Evolutionary conservation across 2,329 filamentous ascomycete genomes (phyloP).

Genomic region (Alternaria panax): DNA sequence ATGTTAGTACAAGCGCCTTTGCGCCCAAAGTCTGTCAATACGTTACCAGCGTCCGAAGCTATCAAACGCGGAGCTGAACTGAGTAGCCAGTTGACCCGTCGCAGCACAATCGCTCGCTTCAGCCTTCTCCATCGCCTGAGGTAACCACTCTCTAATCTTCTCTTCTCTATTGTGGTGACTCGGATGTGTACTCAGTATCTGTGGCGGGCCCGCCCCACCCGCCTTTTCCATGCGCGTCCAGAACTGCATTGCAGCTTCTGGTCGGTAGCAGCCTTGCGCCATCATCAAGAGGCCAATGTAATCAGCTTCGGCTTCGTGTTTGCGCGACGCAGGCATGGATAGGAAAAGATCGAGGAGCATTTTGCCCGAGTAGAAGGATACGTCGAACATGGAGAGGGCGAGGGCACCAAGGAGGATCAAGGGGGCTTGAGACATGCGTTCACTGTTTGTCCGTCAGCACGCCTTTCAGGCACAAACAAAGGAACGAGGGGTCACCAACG

Average conservation of each 20-base stretch:
- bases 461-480: background rate
- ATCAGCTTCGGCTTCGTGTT: constrained; percentile 79
- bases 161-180: constrained; percentile 70
- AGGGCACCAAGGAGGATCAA: constrained; percentile 51
- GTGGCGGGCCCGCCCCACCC: constrained; percentile 63
- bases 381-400: constrained; percentile 48
- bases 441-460: constrained; percentile 45
- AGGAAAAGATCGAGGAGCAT: constrained; percentile 69
- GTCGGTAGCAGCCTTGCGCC: constrained; percentile 80
- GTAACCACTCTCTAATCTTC: constrained; percentile 68
- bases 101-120: constrained; percentile 42
- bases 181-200: constrained; percentile 80
- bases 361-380: constrained; percentile 51
- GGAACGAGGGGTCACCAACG: constrained; percentile 25
- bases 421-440: constrained; percentile 62
- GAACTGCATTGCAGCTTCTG: constrained; percentile 69
- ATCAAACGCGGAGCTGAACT: constrained; percentile 21
- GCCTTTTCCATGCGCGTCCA: constrained; percentile 67
- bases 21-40: background rate
- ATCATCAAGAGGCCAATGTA: constrained; percentile 85
- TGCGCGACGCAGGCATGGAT: constrained; percentile 70
- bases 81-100: constrained; percentile 23
- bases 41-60: constrained; percentile 20
- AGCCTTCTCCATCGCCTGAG: constrained; percentile 50
- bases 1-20: background rate